Base-by-base conservation (phyloP, 768 basidiomycete species). In the Brasilioporus rufonigricans region DNA sequence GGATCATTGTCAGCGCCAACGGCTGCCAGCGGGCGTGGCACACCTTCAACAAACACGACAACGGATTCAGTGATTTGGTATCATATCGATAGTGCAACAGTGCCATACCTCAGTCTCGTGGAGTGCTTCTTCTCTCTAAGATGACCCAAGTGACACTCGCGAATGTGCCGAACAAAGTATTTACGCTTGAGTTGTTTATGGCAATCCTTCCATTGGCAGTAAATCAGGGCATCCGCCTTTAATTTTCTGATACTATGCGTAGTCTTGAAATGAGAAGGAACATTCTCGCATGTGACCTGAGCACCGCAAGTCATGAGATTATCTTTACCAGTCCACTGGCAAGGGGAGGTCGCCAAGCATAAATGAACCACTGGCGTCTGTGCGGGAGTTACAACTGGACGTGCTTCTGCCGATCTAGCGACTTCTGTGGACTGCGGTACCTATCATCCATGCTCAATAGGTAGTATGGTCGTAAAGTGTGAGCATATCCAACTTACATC, bases 81-180 rank as follows among this genome's bases (percentile, higher is more conserved):
- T n/a, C n/a, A n/a, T n/a, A n/a, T n/a, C n/a, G n/a, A n/a, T n/a
- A n/a, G n/a, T n/a, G n/a, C n/a, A n/a, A n/a, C n/a, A n/a, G n/a
- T n/a, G n/a, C n/a, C n/a, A n/a, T n/a, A n/a, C n/a, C n/a, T n/a
- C n/a, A n/a, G n/a, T n/a, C n/a, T n/a, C n/a, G n/a, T n/a, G n/a
- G n/a, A n/a, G n/a, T n/a, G n/a, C n/a, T n/a, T n/a, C n/a, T n/a
- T n/a, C n/a, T n/a, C n/a, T 40, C 55, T 32, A 11, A 0, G 18
- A n/a, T 49, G 56, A 2, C 27, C 36, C 19, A 49, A 16, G 11
- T 57, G 56, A 39, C 6, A 16, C 36, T 57, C 53, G 19, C 56
- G 48, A 23, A 57, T 33, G 12, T 57, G 53, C 14, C 56, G 33
- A 18, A 33, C 35, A 10, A 57, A 49, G 19, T 33, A 27, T 23